Evolutionary conservation across 2,329 filamentous ascomycete species (phyloP).

Genomic region (Delphinella strobiligena): DNA sequence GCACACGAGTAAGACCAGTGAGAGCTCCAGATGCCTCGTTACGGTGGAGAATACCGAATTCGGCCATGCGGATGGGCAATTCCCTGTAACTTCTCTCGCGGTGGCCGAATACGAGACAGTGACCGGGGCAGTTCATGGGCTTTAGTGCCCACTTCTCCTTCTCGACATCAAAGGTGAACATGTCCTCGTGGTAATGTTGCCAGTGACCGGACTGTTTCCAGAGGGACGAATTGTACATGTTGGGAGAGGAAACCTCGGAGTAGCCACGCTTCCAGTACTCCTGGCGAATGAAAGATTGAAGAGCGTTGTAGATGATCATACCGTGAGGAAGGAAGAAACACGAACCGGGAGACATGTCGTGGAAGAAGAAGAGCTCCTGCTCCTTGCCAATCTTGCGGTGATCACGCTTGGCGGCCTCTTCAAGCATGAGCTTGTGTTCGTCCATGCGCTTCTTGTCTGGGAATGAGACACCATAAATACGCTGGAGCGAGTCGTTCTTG

Average conservation of each 20-base stretch:
- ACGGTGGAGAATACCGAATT: slow-evolving; percentile 89
- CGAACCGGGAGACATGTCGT: slow-evolving; percentile 83
- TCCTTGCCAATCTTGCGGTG: slow-evolving; percentile 89
- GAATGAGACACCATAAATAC: slow-evolving; percentile 94
- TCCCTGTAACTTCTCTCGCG: slow-evolving; percentile 79
- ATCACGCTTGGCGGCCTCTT: slow-evolving; percentile 95
- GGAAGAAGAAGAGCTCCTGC: slow-evolving; percentile 96
- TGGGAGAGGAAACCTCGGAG: slow-evolving; percentile 88
- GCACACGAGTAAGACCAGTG: slow-evolving; percentile 79
- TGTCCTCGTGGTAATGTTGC: slow-evolving; percentile 88
- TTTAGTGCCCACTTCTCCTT: slow-evolving; percentile 80
- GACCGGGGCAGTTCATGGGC: slow-evolving; percentile 97
- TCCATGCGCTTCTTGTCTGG: slow-evolving; percentile 92
- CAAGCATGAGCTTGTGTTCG: slow-evolving; percentile 87
- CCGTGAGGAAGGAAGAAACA: slow-evolving; percentile 89
- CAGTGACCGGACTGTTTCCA: slow-evolving; percentile 96
- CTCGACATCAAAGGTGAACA: slow-evolving; percentile 77
- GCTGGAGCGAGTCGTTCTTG: slow-evolving; percentile 86
- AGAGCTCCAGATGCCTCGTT: slow-evolving; percentile 92
- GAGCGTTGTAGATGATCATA: slow-evolving; percentile 81
- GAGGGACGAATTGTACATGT: slow-evolving; percentile 86
- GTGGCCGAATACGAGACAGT: slow-evolving; percentile 78
- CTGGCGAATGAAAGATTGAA: slow-evolving; percentile 67
- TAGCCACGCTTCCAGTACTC: slow-evolving; percentile 93
- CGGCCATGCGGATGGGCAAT: slow-evolving; percentile 81